Evolutionary conservation across 306 rosid species (phyloP).

Genomic region (Ceratonia siliqua): DNA sequence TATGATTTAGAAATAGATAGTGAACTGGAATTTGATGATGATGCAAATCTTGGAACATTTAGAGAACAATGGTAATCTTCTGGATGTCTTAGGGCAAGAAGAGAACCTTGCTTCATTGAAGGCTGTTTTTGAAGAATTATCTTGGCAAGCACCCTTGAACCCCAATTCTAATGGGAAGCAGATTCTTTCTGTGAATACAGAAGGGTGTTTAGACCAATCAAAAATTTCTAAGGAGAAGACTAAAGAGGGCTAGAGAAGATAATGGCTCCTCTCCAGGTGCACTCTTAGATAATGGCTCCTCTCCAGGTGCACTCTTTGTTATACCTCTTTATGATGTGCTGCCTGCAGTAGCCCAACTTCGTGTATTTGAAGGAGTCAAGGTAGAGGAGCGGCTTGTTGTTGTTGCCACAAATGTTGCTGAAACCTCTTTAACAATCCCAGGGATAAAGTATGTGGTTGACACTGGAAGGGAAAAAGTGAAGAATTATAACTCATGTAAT

Average conservation of each 20-base stretch:
- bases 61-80: slow-evolving; percentile 44
- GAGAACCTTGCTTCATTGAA: slow-evolving; percentile 61
- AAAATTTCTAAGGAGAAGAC: slow-evolving; percentile 30
- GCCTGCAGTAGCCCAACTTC: slow-evolving; percentile 79
- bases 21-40: slow-evolving; percentile 60
- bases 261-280: slow-evolving; percentile 21
- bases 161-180: slow-evolving; percentile 36
- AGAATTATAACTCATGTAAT: slow-evolving; percentile 67
- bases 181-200: slow-evolving; percentile 33
- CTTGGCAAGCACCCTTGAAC: slow-evolving; percentile 42
- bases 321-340: slow-evolving; percentile 95
- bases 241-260: slow-evolving; percentile 36
- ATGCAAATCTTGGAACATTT: slow-evolving; percentile 35
- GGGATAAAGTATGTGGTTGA: slow-evolving; percentile 91
- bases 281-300: too few relatives aligned
- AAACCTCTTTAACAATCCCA: slow-evolving; percentile 92
- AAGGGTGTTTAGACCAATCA: slow-evolving; percentile 43
- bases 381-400: slow-evolving; percentile 85
- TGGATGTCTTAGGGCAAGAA: slow-evolving; percentile 50
- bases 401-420: slow-evolving; percentile 97
- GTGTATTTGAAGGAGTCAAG: slow-evolving; percentile 69
- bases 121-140: slow-evolving; percentile 78
- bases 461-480: slow-evolving; percentile 91
- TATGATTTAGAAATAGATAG: slow-evolving; percentile 70
- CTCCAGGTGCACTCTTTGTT: slow-evolving; percentile 63